Percentiles rank a stretch among this genome's conserved stretches.
These are phyloP conservation scores for Fusarium paranaense DNA, from an alignment of 2,329 filamentous ascomycete genomes.

Conservation along the genomic window DNA sequence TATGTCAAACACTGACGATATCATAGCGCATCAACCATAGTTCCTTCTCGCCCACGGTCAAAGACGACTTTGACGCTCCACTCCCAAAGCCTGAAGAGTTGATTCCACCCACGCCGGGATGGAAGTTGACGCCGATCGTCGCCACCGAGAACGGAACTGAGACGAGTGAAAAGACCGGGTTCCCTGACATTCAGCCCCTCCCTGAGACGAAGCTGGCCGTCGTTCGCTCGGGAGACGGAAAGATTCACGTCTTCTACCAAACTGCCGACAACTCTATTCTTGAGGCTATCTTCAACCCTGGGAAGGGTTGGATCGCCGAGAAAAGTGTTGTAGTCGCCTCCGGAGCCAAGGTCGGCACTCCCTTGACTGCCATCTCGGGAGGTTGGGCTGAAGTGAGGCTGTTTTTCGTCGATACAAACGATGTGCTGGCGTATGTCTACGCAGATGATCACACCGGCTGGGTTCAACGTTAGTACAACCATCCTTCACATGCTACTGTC, in stretches of 20 bases:
- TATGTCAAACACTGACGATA: neutral
- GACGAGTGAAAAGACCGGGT: neutral
- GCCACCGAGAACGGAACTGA: neutral
- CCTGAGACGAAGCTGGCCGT: neutral
- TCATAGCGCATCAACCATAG: neutral
- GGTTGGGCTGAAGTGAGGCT: neutral
- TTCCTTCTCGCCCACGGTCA: neutral
- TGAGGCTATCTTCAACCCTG: neutral
- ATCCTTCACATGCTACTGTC: neutral
- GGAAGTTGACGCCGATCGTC: neutral
- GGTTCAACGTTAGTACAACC: neutral
- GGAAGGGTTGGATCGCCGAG: neutral
- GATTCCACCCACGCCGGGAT: neutral
- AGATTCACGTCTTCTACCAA: neutral
- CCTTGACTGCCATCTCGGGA: neutral
- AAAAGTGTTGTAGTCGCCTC: neutral
- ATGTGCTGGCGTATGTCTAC: neutral
- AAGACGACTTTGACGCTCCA: neutral
- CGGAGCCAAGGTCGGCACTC: neutral
- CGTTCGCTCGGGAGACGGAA: neutral
- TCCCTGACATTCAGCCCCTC: neutral
- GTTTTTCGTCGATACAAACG: neutral
- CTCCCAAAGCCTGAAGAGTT: neutral
- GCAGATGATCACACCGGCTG: neutral
- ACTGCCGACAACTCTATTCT: neutral